These are phyloP conservation scores for Lipomyces spencermartinsiae DNA, from an alignment of 805 yeast genomes.

Conservation along the genomic window DNA sequence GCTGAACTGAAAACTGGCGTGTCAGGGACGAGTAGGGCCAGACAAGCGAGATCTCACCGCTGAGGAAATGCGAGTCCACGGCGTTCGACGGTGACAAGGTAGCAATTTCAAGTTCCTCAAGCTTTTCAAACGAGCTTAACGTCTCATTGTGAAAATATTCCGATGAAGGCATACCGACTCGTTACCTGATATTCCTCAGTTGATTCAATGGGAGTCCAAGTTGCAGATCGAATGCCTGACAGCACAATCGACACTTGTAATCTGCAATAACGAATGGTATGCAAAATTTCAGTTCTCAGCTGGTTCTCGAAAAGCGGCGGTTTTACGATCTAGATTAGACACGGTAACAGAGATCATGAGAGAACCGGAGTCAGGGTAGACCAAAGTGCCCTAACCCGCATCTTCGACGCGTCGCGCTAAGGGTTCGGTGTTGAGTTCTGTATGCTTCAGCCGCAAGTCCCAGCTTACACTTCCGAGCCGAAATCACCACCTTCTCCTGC, in stretches of 20 bases:
- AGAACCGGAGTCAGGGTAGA: not conserved
- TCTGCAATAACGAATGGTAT: not conserved
- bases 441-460: too few relatives aligned
- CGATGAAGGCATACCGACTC: not conserved
- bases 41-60: slow-evolving; percentile 29
- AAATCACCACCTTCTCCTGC: too few relatives aligned
- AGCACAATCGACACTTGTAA: not conserved
- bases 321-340: not conserved
- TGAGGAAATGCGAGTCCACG: not conserved
- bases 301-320: not conserved
- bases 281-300: not conserved
- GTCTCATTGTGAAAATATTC: not conserved
- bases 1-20: slow-evolving; percentile 20
- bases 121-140: slow-evolving; percentile 2
- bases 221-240: not conserved
- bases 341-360: not conserved
- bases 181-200: not conserved
- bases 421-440: too few relatives aligned
- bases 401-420: too few relatives aligned
- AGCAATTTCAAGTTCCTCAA: slow-evolving; percentile 6
- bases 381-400: not conserved
- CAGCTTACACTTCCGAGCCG: too few relatives aligned
- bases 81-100: slow-evolving; percentile 9
- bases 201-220: not conserved
- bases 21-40: slow-evolving; percentile 34